Base-by-base conservation (phyloP, 768 basidiomycete genomes). In the Krasilnikovozyma curviuscula region DNA sequence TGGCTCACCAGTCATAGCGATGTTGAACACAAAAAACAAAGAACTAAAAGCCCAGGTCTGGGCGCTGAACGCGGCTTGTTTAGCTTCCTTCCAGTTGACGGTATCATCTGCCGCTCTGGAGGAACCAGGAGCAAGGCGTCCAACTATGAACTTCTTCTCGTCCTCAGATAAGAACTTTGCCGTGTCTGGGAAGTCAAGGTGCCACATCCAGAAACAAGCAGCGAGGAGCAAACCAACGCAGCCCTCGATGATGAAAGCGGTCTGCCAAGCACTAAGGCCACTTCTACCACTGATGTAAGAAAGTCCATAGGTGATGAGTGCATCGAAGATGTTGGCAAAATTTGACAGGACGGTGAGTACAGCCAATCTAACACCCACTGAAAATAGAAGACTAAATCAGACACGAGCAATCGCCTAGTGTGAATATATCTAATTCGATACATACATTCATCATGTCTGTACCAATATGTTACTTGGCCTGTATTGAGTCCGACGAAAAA, bases 381-480 rank as follows among this genome's bases (percentile, higher is more conserved):
- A 39, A 18, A 38, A 40, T 10, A 58, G 46, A 23, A 42, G 21
- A 14, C 39, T 50, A 8, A 53, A 39, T 16, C 57, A 50, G 13
- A 56, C 40, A 38, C 53, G 55, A 23, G n/a, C n/a, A n/a, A n/a
- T n/a, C n/a, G n/a, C n/a, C n/a, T n/a, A n/a, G n/a, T n/a, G n/a
- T n/a, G n/a, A n/a, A n/a, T n/a, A n/a, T n/a, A n/a, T n/a, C n/a
- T n/a, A n/a, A n/a, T n/a, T n/a, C n/a, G n/a, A n/a, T n/a, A n/a
- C n/a, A n/a, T n/a, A n/a, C 56, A 42, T 46, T 59, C 57, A 29
- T 59, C 57, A 0, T 55, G 55, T 27, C 57, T 55, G 35, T 59
- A 59, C 46, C 54, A 59, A 30, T 35, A 56, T 13, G 54, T 55
- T n/a, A n/a, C n/a, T n/a, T n/a, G n/a, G n/a, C n/a, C 5, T 24